phyloP scores from a whole-genome alignment of 2,329 filamentous ascomycete species.

The Penicillium rolfsii region DNA sequence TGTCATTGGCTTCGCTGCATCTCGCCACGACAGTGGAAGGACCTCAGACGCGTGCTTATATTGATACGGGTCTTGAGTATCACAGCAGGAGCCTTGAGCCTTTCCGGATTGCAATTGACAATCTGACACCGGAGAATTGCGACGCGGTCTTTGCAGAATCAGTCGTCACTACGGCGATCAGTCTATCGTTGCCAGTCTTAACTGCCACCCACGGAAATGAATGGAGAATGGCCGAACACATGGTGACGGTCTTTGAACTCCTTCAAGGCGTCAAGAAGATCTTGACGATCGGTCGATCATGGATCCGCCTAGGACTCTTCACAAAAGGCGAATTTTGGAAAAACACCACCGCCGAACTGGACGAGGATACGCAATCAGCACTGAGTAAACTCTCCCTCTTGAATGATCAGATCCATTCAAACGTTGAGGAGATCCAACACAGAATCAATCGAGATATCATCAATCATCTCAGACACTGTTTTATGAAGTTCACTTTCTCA shows the following conservation, averaged over 20 bases:
- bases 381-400: constrained; percentile 22
- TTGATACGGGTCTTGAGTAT: constrained; percentile 34
- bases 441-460: constrained; percentile 26
- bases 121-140: constrained; percentile 33
- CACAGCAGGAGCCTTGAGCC: constrained; percentile 32
- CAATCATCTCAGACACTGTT: constrained; percentile 31
- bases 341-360: constrained; percentile 32
- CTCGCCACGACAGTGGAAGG: constrained; percentile 33
- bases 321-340: constrained; percentile 54
- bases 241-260: constrained; percentile 33
- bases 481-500: constrained; percentile 27
- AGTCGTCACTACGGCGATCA: constrained; percentile 33
- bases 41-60: constrained; percentile 23
- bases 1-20: constrained; percentile 43
- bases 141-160: constrained; percentile 36
- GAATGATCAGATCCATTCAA: constrained; percentile 25
- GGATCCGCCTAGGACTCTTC: constrained; percentile 57
- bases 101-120: constrained; percentile 34
- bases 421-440: constrained; percentile 18
- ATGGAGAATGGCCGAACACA: constrained; percentile 31
- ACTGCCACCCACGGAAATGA: constrained; percentile 17
- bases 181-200: constrained; percentile 31
- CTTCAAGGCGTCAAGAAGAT: constrained; percentile 37
- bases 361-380: constrained; percentile 25
- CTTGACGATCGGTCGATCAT: constrained; percentile 26